Evolutionary conservation across 2,329 filamentous ascomycete genomes (phyloP).

Genomic region (Aureobasidium sp.): DNA sequence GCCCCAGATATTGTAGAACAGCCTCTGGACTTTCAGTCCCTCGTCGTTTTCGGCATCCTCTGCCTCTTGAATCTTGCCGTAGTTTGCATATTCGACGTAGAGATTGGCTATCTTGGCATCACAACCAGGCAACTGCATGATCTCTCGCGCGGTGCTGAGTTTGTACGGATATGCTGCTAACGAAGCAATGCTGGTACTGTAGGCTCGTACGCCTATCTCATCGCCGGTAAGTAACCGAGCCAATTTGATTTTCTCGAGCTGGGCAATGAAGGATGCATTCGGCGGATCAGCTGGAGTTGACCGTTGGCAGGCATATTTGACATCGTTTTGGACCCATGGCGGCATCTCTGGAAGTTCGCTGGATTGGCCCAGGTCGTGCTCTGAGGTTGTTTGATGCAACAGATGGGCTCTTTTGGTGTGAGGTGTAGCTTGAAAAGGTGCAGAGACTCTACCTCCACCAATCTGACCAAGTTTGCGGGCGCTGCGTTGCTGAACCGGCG

Average conservation of each 20-base stretch:
- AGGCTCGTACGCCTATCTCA: constrained; percentile 73
- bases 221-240: constrained; percentile 66
- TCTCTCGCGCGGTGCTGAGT: constrained; percentile 39
- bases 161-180: constrained; percentile 71
- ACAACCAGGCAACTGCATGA: constrained; percentile 63
- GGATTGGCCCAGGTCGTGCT: constrained; percentile 55
- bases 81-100: constrained; percentile 66
- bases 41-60: constrained; percentile 57
- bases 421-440: constrained; percentile 18
- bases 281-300: constrained; percentile 62
- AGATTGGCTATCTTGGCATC: constrained; percentile 70
- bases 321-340: constrained; percentile 57
- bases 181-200: constrained; percentile 77
- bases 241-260: constrained; percentile 67
- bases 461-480: constrained; percentile 17
- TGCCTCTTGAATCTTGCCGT: constrained; percentile 55
- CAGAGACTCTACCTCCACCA: constrained; percentile 26
- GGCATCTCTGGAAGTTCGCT: constrained; percentile 58
- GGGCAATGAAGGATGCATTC: constrained; percentile 67
- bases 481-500: neutral
- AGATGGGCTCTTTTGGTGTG: constrained; percentile 38
- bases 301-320: constrained; percentile 73
- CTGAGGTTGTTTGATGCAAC: constrained; percentile 66
- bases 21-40: constrained; percentile 55
- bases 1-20: constrained; percentile 87